phyloP scores from a whole-genome alignment of 2,329 filamentous ascomycete species.

The Colletotrichum sp. region DNA sequence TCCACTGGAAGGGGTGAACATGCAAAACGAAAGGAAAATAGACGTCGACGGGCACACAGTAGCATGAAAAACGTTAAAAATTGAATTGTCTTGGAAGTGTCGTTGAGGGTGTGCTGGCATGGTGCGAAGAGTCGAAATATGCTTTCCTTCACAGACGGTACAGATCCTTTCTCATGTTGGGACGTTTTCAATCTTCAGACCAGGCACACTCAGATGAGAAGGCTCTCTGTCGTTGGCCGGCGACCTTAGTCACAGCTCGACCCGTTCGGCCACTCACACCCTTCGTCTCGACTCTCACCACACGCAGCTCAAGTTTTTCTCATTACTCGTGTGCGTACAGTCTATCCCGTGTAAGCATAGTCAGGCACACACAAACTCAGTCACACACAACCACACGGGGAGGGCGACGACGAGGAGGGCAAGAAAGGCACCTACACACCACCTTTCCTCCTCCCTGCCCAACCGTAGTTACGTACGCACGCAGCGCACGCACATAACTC shows the following conservation, averaged over 20 bases:
- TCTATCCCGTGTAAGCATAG: background rate
- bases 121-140: background rate
- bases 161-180: background rate
- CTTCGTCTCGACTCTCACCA: background rate
- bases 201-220: background rate
- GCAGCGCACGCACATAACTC: background rate
- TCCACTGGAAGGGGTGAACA: background rate
- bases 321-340: background rate
- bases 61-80: slow-evolving; percentile 14
- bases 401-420: background rate
- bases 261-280: background rate
- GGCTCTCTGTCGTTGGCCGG: background rate
- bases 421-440: background rate
- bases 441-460: background rate
- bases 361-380: background rate
- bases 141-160: background rate
- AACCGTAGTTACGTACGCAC: background rate
- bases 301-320: background rate
- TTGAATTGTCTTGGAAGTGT: background rate
- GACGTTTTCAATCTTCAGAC: background rate
- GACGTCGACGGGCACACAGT: background rate
- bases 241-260: background rate
- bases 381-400: background rate
- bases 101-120: background rate
- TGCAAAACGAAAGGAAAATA: background rate